These are phyloP conservation scores for Sphaerobolus stellatus DNA, from an alignment of 1,284 basidiomycete species.

Conservation along the genomic window DNA sequence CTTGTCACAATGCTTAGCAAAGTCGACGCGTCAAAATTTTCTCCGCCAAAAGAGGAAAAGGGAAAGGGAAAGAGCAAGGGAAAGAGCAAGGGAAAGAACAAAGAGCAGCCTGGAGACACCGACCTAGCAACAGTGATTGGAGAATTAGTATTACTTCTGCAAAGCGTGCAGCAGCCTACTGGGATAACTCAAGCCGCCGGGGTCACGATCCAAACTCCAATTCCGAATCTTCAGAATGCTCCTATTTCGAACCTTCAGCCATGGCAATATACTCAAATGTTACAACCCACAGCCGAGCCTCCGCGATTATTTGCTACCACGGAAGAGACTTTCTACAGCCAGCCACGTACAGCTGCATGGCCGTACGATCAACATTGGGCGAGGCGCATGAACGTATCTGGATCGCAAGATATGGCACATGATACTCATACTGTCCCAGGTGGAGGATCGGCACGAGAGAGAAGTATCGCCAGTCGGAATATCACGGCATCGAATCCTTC, in stretches of 20 bases:
- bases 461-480: slow-evolving; percentile 4
- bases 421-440: slow-evolving; percentile 14
- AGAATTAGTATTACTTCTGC: slow-evolving; percentile 1
- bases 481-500: not conserved
- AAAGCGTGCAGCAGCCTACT: too few relatives aligned
- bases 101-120: not conserved
- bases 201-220: not conserved
- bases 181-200: not conserved
- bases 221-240: not conserved
- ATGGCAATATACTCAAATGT: too few relatives aligned
- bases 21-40: slow-evolving; percentile 1
- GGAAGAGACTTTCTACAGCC: slow-evolving; percentile 9
- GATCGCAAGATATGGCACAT: slow-evolving; percentile 5
- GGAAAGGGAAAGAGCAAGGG: slow-evolving; percentile 8
- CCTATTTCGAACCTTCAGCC: not conserved
- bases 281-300: too few relatives aligned
- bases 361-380: slow-evolving; percentile 1
- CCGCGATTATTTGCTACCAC: slow-evolving; percentile 8
- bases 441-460: slow-evolving; percentile 12
- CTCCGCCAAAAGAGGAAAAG: not conserved
- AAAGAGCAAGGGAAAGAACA: slow-evolving; percentile 4
- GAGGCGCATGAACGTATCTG: not conserved
- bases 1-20: slow-evolving; percentile 5
- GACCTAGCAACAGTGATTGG: slow-evolving; percentile 1
- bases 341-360: not conserved